phyloP scores from a whole-genome alignment of 1,284 basidiomycete genomes.

The Laetiporus sulphureus region DNA sequence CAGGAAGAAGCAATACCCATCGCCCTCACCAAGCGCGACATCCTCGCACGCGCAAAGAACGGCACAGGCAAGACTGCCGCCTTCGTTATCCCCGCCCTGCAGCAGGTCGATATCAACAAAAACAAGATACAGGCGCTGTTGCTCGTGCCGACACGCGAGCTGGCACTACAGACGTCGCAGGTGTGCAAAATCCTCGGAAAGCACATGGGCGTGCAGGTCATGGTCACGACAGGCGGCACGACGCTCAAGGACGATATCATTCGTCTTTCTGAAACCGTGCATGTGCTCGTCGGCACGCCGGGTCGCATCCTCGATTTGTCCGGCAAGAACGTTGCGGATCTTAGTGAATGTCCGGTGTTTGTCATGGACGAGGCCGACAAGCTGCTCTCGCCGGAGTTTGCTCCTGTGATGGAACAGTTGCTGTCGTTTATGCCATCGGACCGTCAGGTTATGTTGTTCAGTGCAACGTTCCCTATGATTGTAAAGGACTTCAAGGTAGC shows the following conservation, averaged over 20 bases:
- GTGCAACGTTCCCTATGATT: slow-evolving; percentile 97
- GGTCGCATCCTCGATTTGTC: slow-evolving; percentile 94
- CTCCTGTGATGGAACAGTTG: slow-evolving; percentile 97
- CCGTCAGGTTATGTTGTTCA: slow-evolving; percentile 98
- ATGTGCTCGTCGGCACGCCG: slow-evolving; percentile 95
- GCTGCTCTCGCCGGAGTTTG: slow-evolving; percentile 94
- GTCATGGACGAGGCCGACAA: slow-evolving; percentile 99
- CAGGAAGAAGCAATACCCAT: slow-evolving; percentile 96
- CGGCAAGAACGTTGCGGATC: slow-evolving; percentile 90
- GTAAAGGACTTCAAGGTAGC: slow-evolving; percentile 98
- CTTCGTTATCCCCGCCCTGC: slow-evolving; percentile 95
- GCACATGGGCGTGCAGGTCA: slow-evolving; percentile 93
- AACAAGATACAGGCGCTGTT: slow-evolving; percentile 93
- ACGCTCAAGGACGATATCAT: slow-evolving; percentile 98
- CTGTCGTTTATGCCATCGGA: slow-evolving; percentile 80
- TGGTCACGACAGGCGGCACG: slow-evolving; percentile 99
- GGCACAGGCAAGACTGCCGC: slow-evolving; percentile 96
- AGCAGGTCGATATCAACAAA: slow-evolving; percentile 84
- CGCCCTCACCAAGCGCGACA: slow-evolving; percentile 82
- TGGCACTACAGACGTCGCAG: slow-evolving; percentile 94
- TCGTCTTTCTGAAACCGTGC: slow-evolving; percentile 85
- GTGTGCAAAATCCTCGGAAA: slow-evolving; percentile 97
- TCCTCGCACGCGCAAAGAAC: slow-evolving; percentile 89
- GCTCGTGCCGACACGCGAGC: slow-evolving; percentile 92
- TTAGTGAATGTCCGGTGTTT: slow-evolving; percentile 92